phyloP scores from a whole-genome alignment of 1,284 basidiomycete species.

The Thecaphora thlaspeos region DNA sequence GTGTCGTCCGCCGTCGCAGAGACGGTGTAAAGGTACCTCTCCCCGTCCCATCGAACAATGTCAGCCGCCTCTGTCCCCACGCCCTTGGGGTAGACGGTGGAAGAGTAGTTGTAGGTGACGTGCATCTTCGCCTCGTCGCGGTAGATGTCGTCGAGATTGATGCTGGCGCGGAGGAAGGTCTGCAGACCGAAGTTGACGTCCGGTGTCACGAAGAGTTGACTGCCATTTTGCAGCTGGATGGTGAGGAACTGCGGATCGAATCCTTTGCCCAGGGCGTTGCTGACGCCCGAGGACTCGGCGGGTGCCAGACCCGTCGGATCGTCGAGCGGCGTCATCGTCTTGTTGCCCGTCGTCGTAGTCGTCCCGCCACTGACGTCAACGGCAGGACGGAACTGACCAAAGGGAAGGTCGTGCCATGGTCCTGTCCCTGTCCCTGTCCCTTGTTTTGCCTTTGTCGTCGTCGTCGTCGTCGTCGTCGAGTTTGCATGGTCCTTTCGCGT shows the following conservation, averaged over 20 bases:
- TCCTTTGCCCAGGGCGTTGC: slow-evolving; percentile 22
- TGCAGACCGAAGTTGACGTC: slow-evolving; percentile 27
- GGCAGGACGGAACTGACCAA: no score
- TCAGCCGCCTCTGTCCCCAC: slow-evolving; percentile 33
- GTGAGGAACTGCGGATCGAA: slow-evolving; percentile 32
- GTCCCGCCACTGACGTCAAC: no score
- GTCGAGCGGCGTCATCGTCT: slow-evolving; percentile 1
- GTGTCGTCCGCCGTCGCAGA: slow-evolving; percentile 23
- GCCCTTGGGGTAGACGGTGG: slow-evolving; percentile 14
- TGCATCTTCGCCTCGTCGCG: slow-evolving; percentile 16
- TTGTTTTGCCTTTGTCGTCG: no score
- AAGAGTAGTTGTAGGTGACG: slow-evolving; percentile 17
- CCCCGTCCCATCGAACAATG: slow-evolving; percentile 10
- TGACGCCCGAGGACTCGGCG: slow-evolving; percentile 18
- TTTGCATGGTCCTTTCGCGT: no score
- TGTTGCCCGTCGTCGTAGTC: no score
- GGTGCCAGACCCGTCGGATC: slow-evolving; percentile 24
- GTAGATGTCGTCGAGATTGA: slow-evolving; percentile 28
- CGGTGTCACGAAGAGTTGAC: slow-evolving; percentile 18
- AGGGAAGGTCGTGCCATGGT: no score
- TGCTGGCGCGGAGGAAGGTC: slow-evolving; percentile 18
- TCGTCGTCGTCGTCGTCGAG: no score
- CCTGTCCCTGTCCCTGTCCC: no score
- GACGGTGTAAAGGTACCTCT: slow-evolving; percentile 19
- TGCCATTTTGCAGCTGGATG: slow-evolving; percentile 3